phyloP scores from a whole-genome alignment of 805 yeast species.

The Saccharomycopsis sp. region DNA sequence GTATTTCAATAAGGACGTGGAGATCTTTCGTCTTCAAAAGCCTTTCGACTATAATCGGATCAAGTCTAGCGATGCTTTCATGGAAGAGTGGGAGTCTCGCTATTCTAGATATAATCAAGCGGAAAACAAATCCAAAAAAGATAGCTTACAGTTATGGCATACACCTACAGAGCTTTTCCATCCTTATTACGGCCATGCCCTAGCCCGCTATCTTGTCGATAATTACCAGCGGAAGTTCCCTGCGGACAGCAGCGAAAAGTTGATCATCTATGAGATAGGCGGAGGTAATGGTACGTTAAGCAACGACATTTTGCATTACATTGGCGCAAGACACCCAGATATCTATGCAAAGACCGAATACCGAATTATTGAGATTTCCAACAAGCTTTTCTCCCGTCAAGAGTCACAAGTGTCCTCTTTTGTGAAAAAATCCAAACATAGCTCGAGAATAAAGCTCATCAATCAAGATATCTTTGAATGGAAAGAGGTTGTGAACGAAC shows the following conservation, averaged over 20 bases:
- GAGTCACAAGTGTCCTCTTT: slow-evolving; percentile 24
- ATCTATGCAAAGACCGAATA: slow-evolving; percentile 64
- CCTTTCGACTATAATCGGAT: slow-evolving; percentile 43
- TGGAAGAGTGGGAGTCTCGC: slow-evolving; percentile 59
- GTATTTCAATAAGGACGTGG: slow-evolving; percentile 72
- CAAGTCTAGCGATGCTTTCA: slow-evolving; percentile 60
- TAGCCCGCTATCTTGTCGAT: slow-evolving; percentile 71
- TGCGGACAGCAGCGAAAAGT: slow-evolving; percentile 34
- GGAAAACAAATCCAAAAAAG: slow-evolving; percentile 28
- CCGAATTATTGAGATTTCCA: slow-evolving; percentile 65
- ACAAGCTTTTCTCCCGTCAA: slow-evolving; percentile 55
- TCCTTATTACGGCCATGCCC: slow-evolving; percentile 79
- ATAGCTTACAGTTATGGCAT: slow-evolving; percentile 66
- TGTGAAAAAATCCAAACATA: slow-evolving; percentile 36
- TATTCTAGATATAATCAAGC: slow-evolving; percentile 39
- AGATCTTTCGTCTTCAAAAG: slow-evolving; percentile 64
- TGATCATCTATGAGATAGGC: slow-evolving; percentile 80
- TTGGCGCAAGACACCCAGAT: slow-evolving; percentile 58
- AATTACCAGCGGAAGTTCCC: slow-evolving; percentile 62
- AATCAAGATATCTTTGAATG: slow-evolving; percentile 75
- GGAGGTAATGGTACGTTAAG: slow-evolving; percentile 87
- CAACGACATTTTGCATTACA: slow-evolving; percentile 63
- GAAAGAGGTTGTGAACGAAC: slow-evolving; percentile 51
- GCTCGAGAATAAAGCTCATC: slow-evolving; percentile 52
- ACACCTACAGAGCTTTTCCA: slow-evolving; percentile 83